These are phyloP conservation scores for Rubroboletus satanas DNA, from an alignment of 768 basidiomycete species.

Conservation along the genomic window DNA sequence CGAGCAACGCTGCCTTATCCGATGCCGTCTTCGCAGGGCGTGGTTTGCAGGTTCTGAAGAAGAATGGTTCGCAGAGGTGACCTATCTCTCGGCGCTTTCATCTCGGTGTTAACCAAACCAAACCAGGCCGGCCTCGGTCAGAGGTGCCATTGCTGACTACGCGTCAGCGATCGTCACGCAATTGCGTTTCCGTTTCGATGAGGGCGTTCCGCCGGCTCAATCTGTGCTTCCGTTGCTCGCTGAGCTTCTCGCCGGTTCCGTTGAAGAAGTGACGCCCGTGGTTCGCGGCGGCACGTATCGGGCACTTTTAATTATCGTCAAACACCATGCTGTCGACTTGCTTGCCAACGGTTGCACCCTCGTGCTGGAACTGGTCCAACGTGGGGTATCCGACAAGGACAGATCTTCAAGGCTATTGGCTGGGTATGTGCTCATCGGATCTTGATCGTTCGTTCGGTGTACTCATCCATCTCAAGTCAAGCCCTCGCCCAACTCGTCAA, in stretches of 20 bases:
- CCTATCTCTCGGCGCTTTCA: neutral
- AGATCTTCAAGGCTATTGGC: slow-evolving; percentile 61
- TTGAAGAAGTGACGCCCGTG: slow-evolving; percentile 41
- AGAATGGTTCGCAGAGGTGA: slow-evolving; percentile 41
- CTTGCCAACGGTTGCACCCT: slow-evolving; percentile 31
- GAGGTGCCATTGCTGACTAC: slow-evolving; percentile 25
- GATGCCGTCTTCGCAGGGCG: slow-evolving; percentile 41
- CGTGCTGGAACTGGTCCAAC: slow-evolving; percentile 38
- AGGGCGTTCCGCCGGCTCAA: slow-evolving; percentile 25
- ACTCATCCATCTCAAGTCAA: slow-evolving; percentile 30
- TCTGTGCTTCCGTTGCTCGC: slow-evolving; percentile 33
- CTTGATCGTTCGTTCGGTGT: neutral
- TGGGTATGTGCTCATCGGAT: slow-evolving; percentile 46
- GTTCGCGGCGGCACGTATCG: slow-evolving; percentile 45
- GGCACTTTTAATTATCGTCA: slow-evolving; percentile 39
- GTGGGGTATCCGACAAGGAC: slow-evolving; percentile 50
- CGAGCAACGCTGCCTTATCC: slow-evolving; percentile 44
- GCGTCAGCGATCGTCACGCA: slow-evolving; percentile 12
- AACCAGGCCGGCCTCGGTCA: slow-evolving; percentile 15
- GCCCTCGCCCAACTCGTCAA: slow-evolving; percentile 47
- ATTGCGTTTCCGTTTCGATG: slow-evolving; percentile 4
- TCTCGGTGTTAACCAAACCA: slow-evolving; percentile 4
- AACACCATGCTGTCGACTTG: slow-evolving; percentile 36
- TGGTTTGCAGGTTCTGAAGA: slow-evolving; percentile 45
- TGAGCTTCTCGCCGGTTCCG: slow-evolving; percentile 43